Evolutionary conservation across 345 rosid species (phyloP).

Genomic region (Luvunga scandens): DNA sequence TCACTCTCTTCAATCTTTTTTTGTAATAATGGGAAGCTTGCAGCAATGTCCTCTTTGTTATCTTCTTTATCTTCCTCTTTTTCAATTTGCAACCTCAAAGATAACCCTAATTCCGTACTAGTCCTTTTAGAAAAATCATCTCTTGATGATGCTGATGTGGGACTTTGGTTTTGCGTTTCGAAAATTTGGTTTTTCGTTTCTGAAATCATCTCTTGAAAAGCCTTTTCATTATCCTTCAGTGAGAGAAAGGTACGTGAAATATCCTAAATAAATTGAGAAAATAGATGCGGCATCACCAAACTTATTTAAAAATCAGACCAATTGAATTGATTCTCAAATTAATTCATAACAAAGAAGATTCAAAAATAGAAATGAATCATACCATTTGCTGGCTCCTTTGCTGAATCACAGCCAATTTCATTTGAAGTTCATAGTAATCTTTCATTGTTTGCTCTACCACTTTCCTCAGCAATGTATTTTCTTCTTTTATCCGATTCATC

Average conservation of each 20-base stretch:
- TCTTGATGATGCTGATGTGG: constrained; percentile 4
- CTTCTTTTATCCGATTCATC: constrained; percentile 59
- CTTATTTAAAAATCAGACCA: not conserved
- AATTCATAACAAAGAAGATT: not conserved
- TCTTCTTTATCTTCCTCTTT: constrained; percentile 14
- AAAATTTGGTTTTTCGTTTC: too few species aligned
- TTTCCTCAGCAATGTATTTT: constrained; percentile 48
- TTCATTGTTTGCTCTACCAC: constrained; percentile 60
- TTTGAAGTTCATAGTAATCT: constrained; percentile 50
- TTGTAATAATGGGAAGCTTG: not conserved
- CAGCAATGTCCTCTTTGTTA: not conserved
- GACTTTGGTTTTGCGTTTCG: not conserved
- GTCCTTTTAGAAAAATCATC: not conserved
- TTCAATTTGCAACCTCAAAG: constrained; percentile 39
- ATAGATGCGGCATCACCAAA: not conserved
- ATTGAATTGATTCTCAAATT: not conserved
- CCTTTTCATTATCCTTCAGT: constrained; percentile 15
- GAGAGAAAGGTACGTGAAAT: constrained; percentile 33
- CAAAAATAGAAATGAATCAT: not conserved
- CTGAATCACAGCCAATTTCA: constrained; percentile 40
- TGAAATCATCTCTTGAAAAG: too few species aligned
- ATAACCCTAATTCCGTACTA: constrained; percentile 40
- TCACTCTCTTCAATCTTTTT: constrained; percentile 35
- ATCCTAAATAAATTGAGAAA: constrained; percentile 17
- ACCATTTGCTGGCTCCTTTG: constrained; percentile 32